Evolutionary conservation across 371 early-diverging fungal species (phyloP).

Genomic region (Phascolomyces articulosus): DNA sequence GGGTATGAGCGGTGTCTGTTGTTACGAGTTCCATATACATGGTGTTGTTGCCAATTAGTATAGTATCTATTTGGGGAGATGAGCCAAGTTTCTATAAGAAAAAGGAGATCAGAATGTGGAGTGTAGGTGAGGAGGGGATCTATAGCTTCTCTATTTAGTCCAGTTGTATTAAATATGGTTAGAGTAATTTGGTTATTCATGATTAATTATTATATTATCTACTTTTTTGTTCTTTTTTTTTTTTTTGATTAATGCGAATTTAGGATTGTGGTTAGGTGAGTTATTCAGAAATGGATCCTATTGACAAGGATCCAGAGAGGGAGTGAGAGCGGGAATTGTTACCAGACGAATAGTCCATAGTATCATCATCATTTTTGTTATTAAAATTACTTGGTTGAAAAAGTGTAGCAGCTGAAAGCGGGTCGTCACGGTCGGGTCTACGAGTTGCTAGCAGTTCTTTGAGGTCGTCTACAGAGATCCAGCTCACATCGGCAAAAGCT

Average conservation of each 20-base stretch:
- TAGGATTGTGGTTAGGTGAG: not conserved
- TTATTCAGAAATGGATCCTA: too few relatives aligned
- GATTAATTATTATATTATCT: not conserved
- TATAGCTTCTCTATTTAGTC: conserved; percentile 11
- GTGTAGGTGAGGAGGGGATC: not conserved
- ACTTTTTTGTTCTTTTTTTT: not conserved
- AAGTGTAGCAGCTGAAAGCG: too few relatives aligned
- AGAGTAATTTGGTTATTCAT: not conserved
- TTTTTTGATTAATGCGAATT: not conserved
- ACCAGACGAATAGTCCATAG: too few relatives aligned
- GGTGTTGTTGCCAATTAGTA: conserved; percentile 15
- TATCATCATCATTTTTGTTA: not conserved
- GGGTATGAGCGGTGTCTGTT: not conserved
- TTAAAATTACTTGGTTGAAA: too few relatives aligned
- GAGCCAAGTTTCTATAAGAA: conserved; percentile 24
- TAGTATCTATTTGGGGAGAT: conserved; percentile 1
- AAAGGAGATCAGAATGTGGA: not conserved
- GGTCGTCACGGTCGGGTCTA: not conserved
- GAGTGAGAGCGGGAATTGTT: too few relatives aligned
- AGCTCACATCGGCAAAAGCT: not conserved
- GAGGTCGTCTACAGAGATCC: conserved; percentile 2
- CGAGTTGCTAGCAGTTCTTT: not conserved
- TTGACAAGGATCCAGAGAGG: too few relatives aligned
- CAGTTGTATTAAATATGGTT: conserved; percentile 10
- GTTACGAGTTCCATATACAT: conserved; percentile 11